Conservation (phyloP, 2,329 filamentous ascomycete genomes). For the Diaporthe sp. region DNA sequence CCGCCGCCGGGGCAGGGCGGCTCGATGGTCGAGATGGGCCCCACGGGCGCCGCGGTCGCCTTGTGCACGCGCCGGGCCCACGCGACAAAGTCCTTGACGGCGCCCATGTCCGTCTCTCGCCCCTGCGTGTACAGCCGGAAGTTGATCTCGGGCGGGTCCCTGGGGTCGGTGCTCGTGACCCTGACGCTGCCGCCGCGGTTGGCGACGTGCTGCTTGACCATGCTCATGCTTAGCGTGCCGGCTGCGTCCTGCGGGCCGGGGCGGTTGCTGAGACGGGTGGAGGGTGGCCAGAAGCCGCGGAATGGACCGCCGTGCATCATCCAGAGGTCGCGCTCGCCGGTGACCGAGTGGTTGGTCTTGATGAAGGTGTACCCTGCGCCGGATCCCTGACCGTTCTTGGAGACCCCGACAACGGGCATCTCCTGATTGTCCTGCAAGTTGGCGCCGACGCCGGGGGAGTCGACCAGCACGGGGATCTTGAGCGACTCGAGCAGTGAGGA, state of each 20-base stretch:
- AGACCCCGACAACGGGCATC: conserved; percentile 52
- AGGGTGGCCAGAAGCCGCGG: conserved; percentile 66
- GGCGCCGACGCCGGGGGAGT: conserved; percentile 65
- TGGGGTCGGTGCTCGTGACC: conserved; percentile 71
- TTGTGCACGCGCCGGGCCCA: conserved; percentile 48
- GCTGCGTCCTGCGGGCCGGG: conserved; percentile 47
- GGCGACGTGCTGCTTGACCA: conserved; percentile 58
- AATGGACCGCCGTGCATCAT: conserved; percentile 67
- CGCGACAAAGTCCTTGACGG: conserved; percentile 53
- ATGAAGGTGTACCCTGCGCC: conserved; percentile 47
- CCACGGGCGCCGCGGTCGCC: conserved; percentile 39
- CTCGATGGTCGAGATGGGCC: conserved; percentile 46
- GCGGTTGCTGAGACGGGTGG: conserved; percentile 41
- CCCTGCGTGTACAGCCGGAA: conserved; percentile 70
- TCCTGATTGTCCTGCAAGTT: conserved; percentile 63
- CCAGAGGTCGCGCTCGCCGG: conserved; percentile 64
- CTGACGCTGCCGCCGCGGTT: conserved; percentile 75
- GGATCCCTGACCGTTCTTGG: conserved; percentile 40
- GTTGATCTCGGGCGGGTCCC: conserved; percentile 73
- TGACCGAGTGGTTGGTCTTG: conserved; percentile 50
- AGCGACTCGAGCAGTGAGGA: conserved; percentile 57
- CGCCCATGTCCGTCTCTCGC: conserved; percentile 59
- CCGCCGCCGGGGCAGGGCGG: conserved; percentile 44
- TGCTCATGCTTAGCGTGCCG: conserved; percentile 50
- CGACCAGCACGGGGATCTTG: conserved; percentile 59